Evolutionary conservation across 192 early-diverging fungal species (phyloP), one percentile per base, ranked within the genome.

Genomic region (Haplosporangium gracile): DNA sequence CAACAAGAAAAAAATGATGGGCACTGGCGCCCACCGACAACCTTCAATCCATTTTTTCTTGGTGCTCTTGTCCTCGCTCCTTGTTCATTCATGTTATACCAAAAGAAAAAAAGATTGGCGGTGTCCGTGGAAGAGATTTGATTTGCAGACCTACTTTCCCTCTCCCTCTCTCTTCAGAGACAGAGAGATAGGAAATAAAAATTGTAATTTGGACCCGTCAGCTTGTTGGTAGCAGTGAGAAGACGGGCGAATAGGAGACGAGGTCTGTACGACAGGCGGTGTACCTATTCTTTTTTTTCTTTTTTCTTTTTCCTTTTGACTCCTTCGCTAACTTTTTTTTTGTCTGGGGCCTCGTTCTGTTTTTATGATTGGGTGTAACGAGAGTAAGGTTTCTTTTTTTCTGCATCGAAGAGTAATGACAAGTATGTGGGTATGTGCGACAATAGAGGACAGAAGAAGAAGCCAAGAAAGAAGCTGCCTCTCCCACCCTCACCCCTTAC

Each of bases 71-170:
- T 36, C 36, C 2, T 36, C 36, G 36, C 2, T 36, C 36, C 36
- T 36, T 36, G 36, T 36, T 36, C 36, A 51, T 49, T 49, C 47
- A 51, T 22, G 20, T 22, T 16, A 51, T 5, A 22, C 49, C 49
- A 51, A 18, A 51, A 65, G 1, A 3, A 32, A 65, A 26, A 3
- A 32, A 32, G 15, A 47, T 45, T 45, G 43, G 26, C 45, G 29
- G 78, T 79, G 51, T 73, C 78, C 78, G 78, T 79, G 78, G 78
- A 53, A n/a, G 24, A 24, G 32, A 34, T 72, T n/a, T 79, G 78
- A 73, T 79, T 79, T 45, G 78, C 55, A 70, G 77, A 55, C 29
- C 29, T 26, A 1, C 18, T 20, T 43, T 49, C 47, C 13, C 47
- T 49, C 47, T 51, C 4, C 3, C 16, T 6, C 49, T 6, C 49